Percentiles rank a stretch among this genome's conserved stretches.
These are phyloP conservation scores for Coelastrella sp. DNA, from an alignment of 139 green algal genomes.

Conservation along the genomic window DNA sequence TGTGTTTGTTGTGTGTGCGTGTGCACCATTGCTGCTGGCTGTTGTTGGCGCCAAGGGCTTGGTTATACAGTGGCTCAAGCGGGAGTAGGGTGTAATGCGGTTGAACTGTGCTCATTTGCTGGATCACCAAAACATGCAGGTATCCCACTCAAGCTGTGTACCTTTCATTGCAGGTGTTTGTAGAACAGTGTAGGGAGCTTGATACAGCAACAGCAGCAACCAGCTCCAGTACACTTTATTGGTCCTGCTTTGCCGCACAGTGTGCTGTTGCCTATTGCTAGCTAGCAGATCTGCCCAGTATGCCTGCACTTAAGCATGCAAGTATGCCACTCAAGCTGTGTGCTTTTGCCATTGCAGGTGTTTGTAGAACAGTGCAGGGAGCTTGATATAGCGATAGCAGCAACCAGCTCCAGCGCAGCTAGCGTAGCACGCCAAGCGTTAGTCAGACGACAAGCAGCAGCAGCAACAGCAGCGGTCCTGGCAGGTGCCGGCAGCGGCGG, in stretches of 20 bases:
- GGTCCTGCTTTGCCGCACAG: too few species aligned
- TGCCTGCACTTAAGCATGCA: too few species aligned
- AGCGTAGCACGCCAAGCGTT: constrained; percentile 44
- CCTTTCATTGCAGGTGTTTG: constrained; percentile 61
- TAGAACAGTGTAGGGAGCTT: constrained; percentile 77
- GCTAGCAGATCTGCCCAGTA: too few species aligned
- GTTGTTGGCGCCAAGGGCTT: too few species aligned
- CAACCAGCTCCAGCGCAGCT: constrained; percentile 2
- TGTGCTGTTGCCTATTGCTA: too few species aligned
- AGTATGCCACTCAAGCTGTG: background rate
- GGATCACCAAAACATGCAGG: background rate
- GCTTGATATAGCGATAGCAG: constrained; percentile 76
- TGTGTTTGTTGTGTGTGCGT: too few species aligned
- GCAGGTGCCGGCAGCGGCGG: constrained; percentile 32
- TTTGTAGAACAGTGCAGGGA: constrained; percentile 75
- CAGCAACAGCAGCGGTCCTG: constrained; percentile 43
- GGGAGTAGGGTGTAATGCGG: too few species aligned
- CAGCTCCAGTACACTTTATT: background rate
- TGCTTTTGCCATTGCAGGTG: constrained; percentile 51
- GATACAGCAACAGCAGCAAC: constrained; percentile 69
- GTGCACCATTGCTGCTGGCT: too few species aligned
- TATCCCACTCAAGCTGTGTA: background rate
- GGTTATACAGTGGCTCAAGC: too few species aligned
- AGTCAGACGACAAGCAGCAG: constrained; percentile 43
- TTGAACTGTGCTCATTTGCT: too few species aligned